Evolutionary conservation across 805 yeast species (phyloP).

Genomic region (Metschnikowia chrysomelidarum): DNA sequence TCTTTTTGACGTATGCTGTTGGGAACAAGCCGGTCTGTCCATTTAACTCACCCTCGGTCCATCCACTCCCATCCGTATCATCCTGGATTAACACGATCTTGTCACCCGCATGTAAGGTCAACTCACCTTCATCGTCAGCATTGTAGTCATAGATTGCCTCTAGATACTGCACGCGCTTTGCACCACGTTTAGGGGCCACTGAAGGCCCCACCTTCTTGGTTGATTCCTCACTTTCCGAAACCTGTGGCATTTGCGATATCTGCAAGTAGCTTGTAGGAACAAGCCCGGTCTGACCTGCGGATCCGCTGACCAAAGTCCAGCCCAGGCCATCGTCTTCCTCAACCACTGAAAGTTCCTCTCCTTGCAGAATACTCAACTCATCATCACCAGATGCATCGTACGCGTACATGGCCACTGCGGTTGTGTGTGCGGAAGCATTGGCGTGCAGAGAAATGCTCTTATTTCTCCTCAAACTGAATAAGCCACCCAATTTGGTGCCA

Average conservation of each 20-base stretch:
- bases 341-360: slow-evolving; percentile 58
- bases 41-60: slow-evolving; percentile 88
- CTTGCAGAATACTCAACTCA: slow-evolving; percentile 61
- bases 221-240: slow-evolving; percentile 7
- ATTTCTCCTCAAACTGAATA: slow-evolving; percentile 38
- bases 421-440: slow-evolving; percentile 14
- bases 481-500: slow-evolving; percentile 22
- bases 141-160: slow-evolving; percentile 72
- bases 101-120: slow-evolving; percentile 72
- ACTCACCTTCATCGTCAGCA: slow-evolving; percentile 79
- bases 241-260: slow-evolving; percentile 10
- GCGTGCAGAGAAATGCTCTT: slow-evolving; percentile 26
- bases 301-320: slow-evolving; percentile 67
- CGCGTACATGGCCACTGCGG: slow-evolving; percentile 57
- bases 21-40: slow-evolving; percentile 75
- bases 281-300: slow-evolving; percentile 57
- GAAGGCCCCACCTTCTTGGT: slow-evolving; percentile 63
- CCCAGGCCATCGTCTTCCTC: slow-evolving; percentile 87
- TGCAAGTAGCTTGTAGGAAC: slow-evolving; percentile 84
- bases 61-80: slow-evolving; percentile 72
- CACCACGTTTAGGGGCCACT: slow-evolving; percentile 77
- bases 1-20: slow-evolving; percentile 59
- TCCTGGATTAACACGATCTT: slow-evolving; percentile 58
- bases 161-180: slow-evolving; percentile 59
- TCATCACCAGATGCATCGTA: slow-evolving; percentile 73